Evolutionary conservation across 495 filamentous ascomycete species (phyloP).

Genomic region (Aspergillus biplanus): DNA sequence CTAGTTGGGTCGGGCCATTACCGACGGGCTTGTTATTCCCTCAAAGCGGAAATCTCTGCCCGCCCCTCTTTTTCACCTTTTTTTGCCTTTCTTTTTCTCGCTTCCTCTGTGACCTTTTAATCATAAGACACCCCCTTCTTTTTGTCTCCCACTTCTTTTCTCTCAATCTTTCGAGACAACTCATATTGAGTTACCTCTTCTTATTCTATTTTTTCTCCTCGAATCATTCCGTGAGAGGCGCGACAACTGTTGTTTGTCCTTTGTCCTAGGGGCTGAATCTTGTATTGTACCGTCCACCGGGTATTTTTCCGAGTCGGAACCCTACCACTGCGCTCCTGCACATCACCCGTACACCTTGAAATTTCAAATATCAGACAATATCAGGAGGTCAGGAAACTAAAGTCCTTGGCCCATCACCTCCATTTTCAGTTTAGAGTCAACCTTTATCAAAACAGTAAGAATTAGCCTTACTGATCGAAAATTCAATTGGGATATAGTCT

Average conservation of each 20-base stretch:
- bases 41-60: constrained; percentile 34
- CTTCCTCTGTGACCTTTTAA: constrained; percentile 16
- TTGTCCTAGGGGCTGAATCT: constrained; percentile 3
- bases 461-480: constrained; percentile 17
- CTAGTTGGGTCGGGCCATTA: constrained; percentile 4
- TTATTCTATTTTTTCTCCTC: constrained; percentile 1
- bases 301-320: constrained; percentile 1
- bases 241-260: constrained; percentile 13
- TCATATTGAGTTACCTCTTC: constrained; percentile 20
- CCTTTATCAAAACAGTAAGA: not conserved
- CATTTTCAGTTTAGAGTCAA: not conserved
- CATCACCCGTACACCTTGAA: not conserved
- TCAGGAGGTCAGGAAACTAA: not conserved
- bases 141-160: constrained; percentile 1
- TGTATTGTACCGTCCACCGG: constrained; percentile 2
- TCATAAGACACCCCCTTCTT: constrained; percentile 14
- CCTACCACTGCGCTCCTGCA: not conserved
- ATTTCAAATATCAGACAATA: not conserved
- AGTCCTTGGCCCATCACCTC: not conserved
- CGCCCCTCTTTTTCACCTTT: constrained; percentile 21
- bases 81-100: constrained; percentile 9
- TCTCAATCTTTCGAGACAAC: constrained; percentile 16
- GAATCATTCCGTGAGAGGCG: no score
- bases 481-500: constrained; percentile 18
- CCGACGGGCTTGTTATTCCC: constrained; percentile 17